phyloP scores from a whole-genome alignment of 139 green algal genomes.

The Closterium sp. region DNA sequence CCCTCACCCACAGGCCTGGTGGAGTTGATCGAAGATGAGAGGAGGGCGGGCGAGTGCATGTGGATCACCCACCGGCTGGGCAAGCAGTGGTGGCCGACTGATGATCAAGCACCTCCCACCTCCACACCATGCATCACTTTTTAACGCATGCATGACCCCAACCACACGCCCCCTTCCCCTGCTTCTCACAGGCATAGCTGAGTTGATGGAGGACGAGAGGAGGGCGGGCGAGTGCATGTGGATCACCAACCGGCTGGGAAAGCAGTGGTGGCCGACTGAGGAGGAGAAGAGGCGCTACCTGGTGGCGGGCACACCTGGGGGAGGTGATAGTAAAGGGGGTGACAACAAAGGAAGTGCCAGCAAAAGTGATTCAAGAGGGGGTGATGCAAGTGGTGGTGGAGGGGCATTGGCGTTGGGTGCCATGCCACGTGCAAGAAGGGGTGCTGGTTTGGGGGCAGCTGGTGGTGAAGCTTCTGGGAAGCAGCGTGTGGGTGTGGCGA shows the following conservation, averaged over 20 bases:
- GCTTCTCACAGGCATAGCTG: neutral
- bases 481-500: neutral
- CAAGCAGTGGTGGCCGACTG: slow-evolving; percentile 12
- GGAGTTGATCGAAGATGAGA: slow-evolving; percentile 20
- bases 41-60: slow-evolving; percentile 1
- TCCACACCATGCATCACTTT: no score
- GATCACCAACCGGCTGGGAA: slow-evolving; percentile 24
- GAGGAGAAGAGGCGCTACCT: slow-evolving; percentile 15
- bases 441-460: neutral
- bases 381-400: neutral
- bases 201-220: slow-evolving; percentile 17
- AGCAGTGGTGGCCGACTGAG: slow-evolving; percentile 19
- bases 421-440: neutral
- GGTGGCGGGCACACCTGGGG: neutral
- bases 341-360: neutral
- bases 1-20: neutral
- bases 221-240: slow-evolving; percentile 14
- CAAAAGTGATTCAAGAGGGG: neutral
- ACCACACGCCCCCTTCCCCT: no score
- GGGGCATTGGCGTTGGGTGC: neutral
- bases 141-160: no score
- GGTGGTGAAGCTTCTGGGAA: neutral
- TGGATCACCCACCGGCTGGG: slow-evolving; percentile 23
- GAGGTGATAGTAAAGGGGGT: neutral
- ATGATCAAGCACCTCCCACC: neutral